Base-by-base conservation (phyloP, 1,139 yeast species). In the Saccharomyces hybrid region DNA sequence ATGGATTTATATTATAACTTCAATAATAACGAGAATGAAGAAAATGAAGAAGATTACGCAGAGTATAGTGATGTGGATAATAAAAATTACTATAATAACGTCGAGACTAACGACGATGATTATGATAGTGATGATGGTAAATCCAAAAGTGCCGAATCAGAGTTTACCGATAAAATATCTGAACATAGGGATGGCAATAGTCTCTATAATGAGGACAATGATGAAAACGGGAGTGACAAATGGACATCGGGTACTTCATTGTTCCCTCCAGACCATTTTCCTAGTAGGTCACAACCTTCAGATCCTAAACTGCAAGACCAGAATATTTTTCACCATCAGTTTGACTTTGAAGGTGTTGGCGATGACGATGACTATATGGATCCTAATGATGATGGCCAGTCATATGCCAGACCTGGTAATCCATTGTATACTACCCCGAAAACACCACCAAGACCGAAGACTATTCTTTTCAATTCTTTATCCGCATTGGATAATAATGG, bases 331-430 rank as follows among this genome's bases (percentile, higher is more conserved):
- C 58, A 63, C 8, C 63, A 61, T 23, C 65, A 61, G 31, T 63
- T 60, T 28, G 64, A 61, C 28, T 51, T 61, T 6, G 58, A 60
- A 7, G 60, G 55, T 38, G 56, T 48, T 3, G 57, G 57, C n/a
- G 62, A 61, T 14, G 60, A 56, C 14, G 62, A 61, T 38, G 64
- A 59, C 26, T 86, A 86, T 62, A 82, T 82, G 62, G 93, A 86
- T 67, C 93, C 93, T 2, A 84, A 86, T 65, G 93, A 86, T 67
- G 95, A 86, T 63, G 93, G 93, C 0, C 82, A 81, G 66, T 83
- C 87, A 4, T 86, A 86, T 67, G 81, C 81, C 52, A 84, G 82
- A 64, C 76, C 79, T 27, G 71, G 73, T 53, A 81, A 83, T 63
- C 84, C 88, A 3, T 70, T 84, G 54, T 85, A 85, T 60, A 65